Conservation (phyloP, 2,329 filamentous ascomycete species). For the Botryosphaeria dothidea region DNA sequence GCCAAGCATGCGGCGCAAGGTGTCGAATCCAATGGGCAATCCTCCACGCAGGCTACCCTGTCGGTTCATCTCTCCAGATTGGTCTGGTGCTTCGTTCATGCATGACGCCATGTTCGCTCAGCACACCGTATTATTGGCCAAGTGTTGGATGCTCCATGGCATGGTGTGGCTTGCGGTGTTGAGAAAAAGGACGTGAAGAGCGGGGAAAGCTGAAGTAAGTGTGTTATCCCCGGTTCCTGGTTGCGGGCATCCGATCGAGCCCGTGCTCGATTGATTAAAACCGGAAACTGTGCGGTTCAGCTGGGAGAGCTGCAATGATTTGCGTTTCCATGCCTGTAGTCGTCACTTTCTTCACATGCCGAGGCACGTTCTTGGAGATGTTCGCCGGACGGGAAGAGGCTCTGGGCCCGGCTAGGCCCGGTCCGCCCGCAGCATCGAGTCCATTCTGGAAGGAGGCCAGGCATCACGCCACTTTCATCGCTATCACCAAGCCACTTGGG, state of each 20-base stretch:
- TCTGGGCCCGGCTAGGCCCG: background rate
- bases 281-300: too few relatives aligned
- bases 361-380: background rate
- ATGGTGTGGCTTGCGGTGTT: background rate
- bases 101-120: background rate
- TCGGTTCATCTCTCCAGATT: background rate
- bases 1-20: background rate
- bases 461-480: background rate
- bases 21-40: background rate
- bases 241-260: too few relatives aligned
- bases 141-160: background rate
- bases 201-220: background rate
- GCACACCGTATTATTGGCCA: background rate
- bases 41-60: background rate
- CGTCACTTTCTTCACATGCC: background rate
- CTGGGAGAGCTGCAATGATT: too few relatives aligned
- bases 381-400: background rate
- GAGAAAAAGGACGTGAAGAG: background rate
- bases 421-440: background rate
- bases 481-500: too few relatives aligned
- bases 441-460: background rate
- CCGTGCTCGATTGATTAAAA: too few relatives aligned
- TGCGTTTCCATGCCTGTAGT: background rate
- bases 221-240: background rate
- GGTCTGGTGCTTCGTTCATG: background rate